phyloP scores from a whole-genome alignment of 352 stramenopile genomes.

The Pythium scleroteichum region DNA sequence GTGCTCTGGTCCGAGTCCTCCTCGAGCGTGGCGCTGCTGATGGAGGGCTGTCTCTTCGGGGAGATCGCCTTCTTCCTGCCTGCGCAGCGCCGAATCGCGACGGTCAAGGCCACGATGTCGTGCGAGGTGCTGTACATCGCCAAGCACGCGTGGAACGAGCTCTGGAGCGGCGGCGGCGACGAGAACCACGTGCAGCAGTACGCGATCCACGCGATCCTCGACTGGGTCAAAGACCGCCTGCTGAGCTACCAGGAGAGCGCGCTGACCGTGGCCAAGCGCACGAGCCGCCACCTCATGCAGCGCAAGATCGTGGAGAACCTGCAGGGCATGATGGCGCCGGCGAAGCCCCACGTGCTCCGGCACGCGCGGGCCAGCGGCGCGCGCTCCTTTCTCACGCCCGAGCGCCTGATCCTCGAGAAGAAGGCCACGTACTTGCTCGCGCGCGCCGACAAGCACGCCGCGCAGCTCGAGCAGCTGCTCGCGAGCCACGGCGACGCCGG shows the following conservation, averaged over 20 bases:
- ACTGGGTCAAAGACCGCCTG: conserved; percentile 54
- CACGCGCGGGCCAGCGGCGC: not conserved
- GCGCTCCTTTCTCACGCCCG: conserved; percentile 34
- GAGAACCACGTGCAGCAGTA: conserved; percentile 57
- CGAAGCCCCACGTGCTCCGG: not conserved
- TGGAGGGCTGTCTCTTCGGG: conserved; percentile 66
- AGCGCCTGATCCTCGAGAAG: conserved; percentile 53
- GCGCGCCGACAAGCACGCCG: conserved; percentile 43
- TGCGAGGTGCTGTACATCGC: conserved; percentile 69
- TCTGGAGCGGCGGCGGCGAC: conserved; percentile 42
- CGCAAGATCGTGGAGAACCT: conserved; percentile 37
- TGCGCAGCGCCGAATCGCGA: conserved; percentile 55
- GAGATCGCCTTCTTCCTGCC: conserved; percentile 73
- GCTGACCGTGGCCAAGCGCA: conserved; percentile 45
- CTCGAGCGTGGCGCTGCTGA: conserved; percentile 55
- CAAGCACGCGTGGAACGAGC: conserved; percentile 60
- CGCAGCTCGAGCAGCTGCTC: conserved; percentile 16
- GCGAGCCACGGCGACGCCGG: not conserved
- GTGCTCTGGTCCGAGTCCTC: conserved; percentile 57
- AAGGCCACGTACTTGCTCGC: conserved; percentile 62
- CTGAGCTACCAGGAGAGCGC: conserved; percentile 39
- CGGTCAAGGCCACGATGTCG: conserved; percentile 52
- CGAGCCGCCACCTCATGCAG: conserved; percentile 33
- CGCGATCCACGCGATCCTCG: conserved; percentile 52
- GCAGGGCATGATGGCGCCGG: conserved; percentile 29